Evolutionary conservation across 768 basidiomycete species (phyloP).

Genomic region (Mycena indigotica): DNA sequence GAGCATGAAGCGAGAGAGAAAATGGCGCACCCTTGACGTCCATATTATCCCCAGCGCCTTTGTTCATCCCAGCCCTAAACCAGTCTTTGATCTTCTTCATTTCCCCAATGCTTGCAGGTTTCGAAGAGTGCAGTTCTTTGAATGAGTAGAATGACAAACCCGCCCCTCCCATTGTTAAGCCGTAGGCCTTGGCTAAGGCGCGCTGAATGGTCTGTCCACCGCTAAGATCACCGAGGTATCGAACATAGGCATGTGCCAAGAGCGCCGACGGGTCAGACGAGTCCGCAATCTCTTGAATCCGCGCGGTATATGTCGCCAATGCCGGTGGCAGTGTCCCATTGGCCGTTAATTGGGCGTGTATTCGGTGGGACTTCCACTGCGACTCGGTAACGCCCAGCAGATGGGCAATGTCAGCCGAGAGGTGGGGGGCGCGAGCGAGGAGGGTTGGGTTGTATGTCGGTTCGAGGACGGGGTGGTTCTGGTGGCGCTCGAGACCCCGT

Average conservation of each 20-base stretch:
- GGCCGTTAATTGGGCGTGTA: constrained; percentile 48
- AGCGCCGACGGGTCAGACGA: constrained; percentile 52
- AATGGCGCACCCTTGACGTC: constrained; percentile 44
- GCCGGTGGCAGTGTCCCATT: constrained; percentile 43
- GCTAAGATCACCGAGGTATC: constrained; percentile 79
- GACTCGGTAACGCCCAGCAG: constrained; percentile 54
- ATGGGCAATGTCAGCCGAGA: constrained; percentile 69
- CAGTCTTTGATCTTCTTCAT: constrained; percentile 76
- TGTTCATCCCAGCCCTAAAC: constrained; percentile 60
- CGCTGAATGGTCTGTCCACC: constrained; percentile 75
- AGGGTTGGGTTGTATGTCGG: constrained; percentile 73
- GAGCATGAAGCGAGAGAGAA: not conserved
- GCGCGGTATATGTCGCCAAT: constrained; percentile 53
- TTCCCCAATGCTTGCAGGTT: constrained; percentile 53
- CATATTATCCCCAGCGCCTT: constrained; percentile 44
- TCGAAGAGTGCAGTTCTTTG: constrained; percentile 51
- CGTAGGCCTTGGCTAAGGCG: constrained; percentile 67
- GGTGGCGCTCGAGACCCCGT: constrained; percentile 57
- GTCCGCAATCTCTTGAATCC: constrained; percentile 51
- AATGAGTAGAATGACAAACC: constrained; percentile 73
- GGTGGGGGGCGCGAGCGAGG: constrained; percentile 58
- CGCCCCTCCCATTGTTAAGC: constrained; percentile 52
- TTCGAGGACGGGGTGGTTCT: constrained; percentile 61
- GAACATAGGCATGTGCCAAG: constrained; percentile 80
- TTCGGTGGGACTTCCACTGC: constrained; percentile 59